Base-by-base conservation (phyloP, 2,329 filamentous ascomycete species). In the Diplodia intermedia region DNA sequence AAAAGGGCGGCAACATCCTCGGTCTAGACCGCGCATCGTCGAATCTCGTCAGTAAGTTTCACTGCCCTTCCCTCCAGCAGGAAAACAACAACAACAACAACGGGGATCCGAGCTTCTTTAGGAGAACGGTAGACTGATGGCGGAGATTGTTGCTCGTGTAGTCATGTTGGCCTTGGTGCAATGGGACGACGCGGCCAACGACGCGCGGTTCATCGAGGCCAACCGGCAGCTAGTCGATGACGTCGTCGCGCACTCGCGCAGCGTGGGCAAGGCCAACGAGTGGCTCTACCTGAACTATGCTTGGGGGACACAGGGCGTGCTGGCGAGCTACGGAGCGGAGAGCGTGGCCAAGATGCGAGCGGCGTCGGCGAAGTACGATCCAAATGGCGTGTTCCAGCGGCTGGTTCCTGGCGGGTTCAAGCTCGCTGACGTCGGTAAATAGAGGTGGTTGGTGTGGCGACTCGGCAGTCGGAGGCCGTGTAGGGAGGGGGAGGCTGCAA, bases 331-430 rank as follows among this genome's bases (percentile, higher is more conserved):
- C 56, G 74, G 73, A 0, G 43, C 53, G 0, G 72, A 70, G 29
- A 71, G 68, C 43, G 38, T 70, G 18, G 15, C 49, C 23, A 69
- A 50, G 61, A 40, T 72, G 20, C 62, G 66, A 23, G 40, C 31
- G 1, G 61, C 68, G 11, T 54, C 66, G 7, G 43, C 20, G 23
- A 69, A 69, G 40, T 72, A 71, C 54, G 71, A 73, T 68, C 70
- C 74, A 1, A 23, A 20, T 5, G 70, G 70, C 2, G 67, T 76
- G 0, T 76, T 76, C 40, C 75, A 77, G 62, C 71, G 68, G 4
- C 54, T 71, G 6, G 72, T 75, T 1, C 72, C 72, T 0, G 74
- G 74, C 3, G 75, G 74, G 0, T 77, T 76, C 52, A 77, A 76
- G 69, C 71, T 76, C 20, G 72, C 73, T 60, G 40, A 54, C 23